Base-by-base conservation (phyloP, 768 basidiomycete genomes). In the Trametes punicea region DNA sequence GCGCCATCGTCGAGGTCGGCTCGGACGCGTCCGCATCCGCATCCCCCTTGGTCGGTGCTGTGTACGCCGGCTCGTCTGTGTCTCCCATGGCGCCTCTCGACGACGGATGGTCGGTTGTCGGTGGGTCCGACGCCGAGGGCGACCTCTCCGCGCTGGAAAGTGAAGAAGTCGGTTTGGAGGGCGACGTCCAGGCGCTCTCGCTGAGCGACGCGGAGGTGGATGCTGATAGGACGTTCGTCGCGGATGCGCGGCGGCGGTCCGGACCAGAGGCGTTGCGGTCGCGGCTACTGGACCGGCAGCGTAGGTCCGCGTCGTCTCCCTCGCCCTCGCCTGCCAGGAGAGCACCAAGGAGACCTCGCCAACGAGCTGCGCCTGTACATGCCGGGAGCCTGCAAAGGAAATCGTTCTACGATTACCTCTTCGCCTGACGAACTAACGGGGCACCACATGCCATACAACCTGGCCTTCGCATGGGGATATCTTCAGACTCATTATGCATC, bases 301-400 rank as follows among this genome's bases (percentile, higher is more conserved):
- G 68, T 55, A 53, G 69, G 57, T 76, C 79, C 1, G 62, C 78
- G 3, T 82, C 81, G 4, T 82, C 82, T 0, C 83, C 79, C 11
- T 81, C 81, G 3, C 73, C 80, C 25, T 84, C 83, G 0, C 83
- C 83, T 26, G 75, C 70, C 6, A 69, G 82, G 46, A 62, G 71
- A 49, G 61, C 70, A 18, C 64, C 69, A 2, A 65, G 65, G 45
- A 36, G 61, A 61, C 18, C 39, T 11, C 46, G 54, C 21, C n/a
- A 47, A 33, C 56, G 64, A 13, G 51, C 55, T 3, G 63, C 67
- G 45, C 45, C 57, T n/a, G 39, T 31, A 13, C 41, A 26, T 27
- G 34, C 47, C 6, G 45, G 48, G 27, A 16, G 30, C 21, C 23
- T 29, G n/a, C 38, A 31, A 21, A 45, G 58, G 49, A 30, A 31